Evolutionary conservation across 306 rosid genomes (phyloP), one percentile per base, ranked within the genome.

Genomic region (Cicer cuneatum): DNA sequence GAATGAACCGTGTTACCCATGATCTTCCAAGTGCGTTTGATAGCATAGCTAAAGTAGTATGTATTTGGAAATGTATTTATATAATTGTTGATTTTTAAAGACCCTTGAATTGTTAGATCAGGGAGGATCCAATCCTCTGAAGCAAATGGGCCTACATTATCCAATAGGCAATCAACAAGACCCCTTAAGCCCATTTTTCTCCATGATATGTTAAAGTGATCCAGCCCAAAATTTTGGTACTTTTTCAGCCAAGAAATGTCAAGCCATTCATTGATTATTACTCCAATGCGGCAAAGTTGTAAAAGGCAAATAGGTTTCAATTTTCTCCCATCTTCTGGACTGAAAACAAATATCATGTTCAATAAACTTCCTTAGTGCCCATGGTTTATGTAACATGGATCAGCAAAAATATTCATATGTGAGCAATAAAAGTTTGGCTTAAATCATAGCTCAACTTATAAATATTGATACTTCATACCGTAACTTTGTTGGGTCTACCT

Each of bases 61-160:
- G 98, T 93, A 57, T 89, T 76, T n/a, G 93, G 96, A 67, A 93
- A 93, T 62, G 98, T 85, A 0, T 71, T 87, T 4, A 93, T 79
- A 37, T 41, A 71, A 68, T 47, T 63, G 72, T 93, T 93, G 57
- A 88, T 90, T 54, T 41, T 75, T 39, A 85, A 56, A 63, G 98
- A 81, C 12, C 98, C 98, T 80, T 93, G 98, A 67, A 93, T 89
- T 39, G 98, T 91, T 29, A 93, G 96, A 87, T 93, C 96, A 0
- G 98, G 97, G 39, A 93, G 96, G 86, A 93, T 88, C 98, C 98
- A 93, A 70, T 93, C 98, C 2, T 86, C 92, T 9, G 97, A 85
- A 53, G 98, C 87, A 69, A 91, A 91, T 1, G 97, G 97, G 57
- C 98, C 97, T 1, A 90, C 59, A 78, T 88, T 83, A 29, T 97